Conservation (phyloP, 352 stramenopile species). For the Pythium graminicola region DNA sequence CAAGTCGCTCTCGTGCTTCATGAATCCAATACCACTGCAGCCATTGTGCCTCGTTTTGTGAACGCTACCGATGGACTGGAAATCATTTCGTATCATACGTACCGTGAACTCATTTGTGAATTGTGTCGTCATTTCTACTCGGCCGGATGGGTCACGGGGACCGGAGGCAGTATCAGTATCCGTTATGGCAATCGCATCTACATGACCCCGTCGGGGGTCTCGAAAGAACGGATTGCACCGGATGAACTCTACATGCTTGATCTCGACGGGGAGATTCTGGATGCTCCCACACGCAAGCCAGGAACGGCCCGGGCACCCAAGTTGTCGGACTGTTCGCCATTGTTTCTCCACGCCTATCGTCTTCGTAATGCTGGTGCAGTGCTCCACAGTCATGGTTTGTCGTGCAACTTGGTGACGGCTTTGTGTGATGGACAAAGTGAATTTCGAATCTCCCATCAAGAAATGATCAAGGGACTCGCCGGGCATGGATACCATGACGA, state of each 20-base stretch:
- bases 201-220: constrained; percentile 94
- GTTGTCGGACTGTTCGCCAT: constrained; percentile 91
- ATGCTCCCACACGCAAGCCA: constrained; percentile 39
- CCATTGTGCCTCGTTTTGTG: constrained; percentile 31
- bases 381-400: constrained; percentile 75
- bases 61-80: constrained; percentile 39
- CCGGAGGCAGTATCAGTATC: constrained; percentile 92
- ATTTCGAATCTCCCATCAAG: constrained; percentile 92
- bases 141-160: constrained; percentile 92
- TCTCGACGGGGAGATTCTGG: constrained; percentile 72
- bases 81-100: constrained; percentile 31
- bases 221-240: constrained; percentile 94
- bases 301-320: constrained; percentile 37
- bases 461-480: constrained; percentile 97
- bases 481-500: constrained; percentile 89
- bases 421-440: constrained; percentile 78
- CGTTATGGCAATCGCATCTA: constrained; percentile 90
- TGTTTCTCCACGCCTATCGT: constrained; percentile 93
- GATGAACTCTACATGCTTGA: constrained; percentile 95
- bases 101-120: constrained; percentile 62
- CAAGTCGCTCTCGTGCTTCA: constrained; percentile 20
- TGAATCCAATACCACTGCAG: neutral
- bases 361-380: constrained; percentile 67
- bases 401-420: constrained; percentile 86
- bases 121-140: constrained; percentile 73